Evolutionary conservation across 805 yeast species (phyloP).

Genomic region (Starmera pachycereana): DNA sequence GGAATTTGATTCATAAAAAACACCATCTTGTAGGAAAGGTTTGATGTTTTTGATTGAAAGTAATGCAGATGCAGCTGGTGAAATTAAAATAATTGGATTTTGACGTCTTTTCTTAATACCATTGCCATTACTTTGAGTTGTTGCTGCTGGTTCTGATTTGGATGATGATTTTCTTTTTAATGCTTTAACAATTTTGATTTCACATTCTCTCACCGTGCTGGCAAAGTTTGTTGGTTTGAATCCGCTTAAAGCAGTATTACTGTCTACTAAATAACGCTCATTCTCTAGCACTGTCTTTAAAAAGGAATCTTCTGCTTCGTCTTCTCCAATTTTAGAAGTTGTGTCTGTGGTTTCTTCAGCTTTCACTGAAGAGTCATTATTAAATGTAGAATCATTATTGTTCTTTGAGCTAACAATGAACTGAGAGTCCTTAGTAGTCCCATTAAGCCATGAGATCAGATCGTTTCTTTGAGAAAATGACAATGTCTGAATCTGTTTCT

Average conservation of each 20-base stretch:
- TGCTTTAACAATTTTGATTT: slow-evolving; percentile 39
- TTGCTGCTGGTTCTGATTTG: slow-evolving; percentile 3
- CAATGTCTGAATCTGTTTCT: slow-evolving; percentile 53
- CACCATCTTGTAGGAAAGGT: slow-evolving; percentile 64
- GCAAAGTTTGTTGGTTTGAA: slow-evolving; percentile 55
- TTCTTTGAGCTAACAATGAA: slow-evolving; percentile 25
- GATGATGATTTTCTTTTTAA: slow-evolving; percentile 14
- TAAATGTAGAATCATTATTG: neutral
- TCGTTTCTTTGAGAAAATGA: slow-evolving; percentile 82
- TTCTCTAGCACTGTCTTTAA: slow-evolving; percentile 19
- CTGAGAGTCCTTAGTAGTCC: slow-evolving; percentile 50
- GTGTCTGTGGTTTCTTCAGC: slow-evolving; percentile 1
- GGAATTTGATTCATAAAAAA: slow-evolving; percentile 42
- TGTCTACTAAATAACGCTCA: slow-evolving; percentile 45
- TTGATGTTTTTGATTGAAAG: slow-evolving; percentile 56
- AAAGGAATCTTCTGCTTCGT: slow-evolving; percentile 28
- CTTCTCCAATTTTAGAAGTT: slow-evolving; percentile 21
- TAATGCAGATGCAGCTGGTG: slow-evolving; percentile 73
- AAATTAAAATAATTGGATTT: slow-evolving; percentile 66
- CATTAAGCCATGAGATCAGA: slow-evolving; percentile 70
- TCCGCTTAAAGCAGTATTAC: slow-evolving; percentile 56
- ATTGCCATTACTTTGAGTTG: slow-evolving; percentile 9
- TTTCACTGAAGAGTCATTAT: neutral
- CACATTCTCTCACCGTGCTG: slow-evolving; percentile 58
- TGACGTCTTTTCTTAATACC: slow-evolving; percentile 19